Conservation (phyloP, 2,329 filamentous ascomycete species). For the Pezicula neosporulosa region DNA sequence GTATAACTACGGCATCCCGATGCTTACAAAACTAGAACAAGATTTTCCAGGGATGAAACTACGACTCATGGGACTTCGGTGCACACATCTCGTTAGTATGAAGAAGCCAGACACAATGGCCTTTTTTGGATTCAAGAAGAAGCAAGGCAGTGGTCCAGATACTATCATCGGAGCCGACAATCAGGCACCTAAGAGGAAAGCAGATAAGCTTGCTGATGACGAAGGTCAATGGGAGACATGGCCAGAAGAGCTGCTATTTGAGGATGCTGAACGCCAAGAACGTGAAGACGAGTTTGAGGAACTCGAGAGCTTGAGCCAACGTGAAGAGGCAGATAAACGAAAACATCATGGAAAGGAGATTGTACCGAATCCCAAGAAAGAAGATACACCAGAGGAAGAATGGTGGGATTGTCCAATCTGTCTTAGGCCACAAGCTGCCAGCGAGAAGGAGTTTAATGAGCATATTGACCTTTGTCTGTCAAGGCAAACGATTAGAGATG, state of each 20-base stretch:
- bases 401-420: conserved; percentile 91
- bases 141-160: conserved; percentile 17
- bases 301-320: conserved; percentile 59
- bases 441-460: conserved; percentile 79
- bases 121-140: conserved; percentile 68
- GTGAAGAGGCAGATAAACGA: conserved; percentile 34
- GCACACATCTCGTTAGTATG: conserved; percentile 81
- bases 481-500: conserved; percentile 78
- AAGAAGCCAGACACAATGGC: conserved; percentile 74
- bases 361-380: conserved; percentile 37
- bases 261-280: conserved; percentile 57
- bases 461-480: conserved; percentile 94
- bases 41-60: conserved; percentile 78
- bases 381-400: conserved; percentile 32
- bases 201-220: conserved; percentile 35
- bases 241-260: conserved; percentile 61
- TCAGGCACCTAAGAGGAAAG: conserved; percentile 32
- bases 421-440: conserved; percentile 65
- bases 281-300: conserved; percentile 58
- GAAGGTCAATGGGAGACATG: conserved; percentile 61
- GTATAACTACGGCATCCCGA: conserved; percentile 76
- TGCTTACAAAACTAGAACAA: conserved; percentile 79
- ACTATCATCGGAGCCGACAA: conserved; percentile 13
- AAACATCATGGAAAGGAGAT: conserved; percentile 50
- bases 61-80: conserved; percentile 82